These are phyloP conservation scores for Chenopodium formosanum DNA, from an alignment of 148 eudicot genomes.

Conservation along the genomic window DNA sequence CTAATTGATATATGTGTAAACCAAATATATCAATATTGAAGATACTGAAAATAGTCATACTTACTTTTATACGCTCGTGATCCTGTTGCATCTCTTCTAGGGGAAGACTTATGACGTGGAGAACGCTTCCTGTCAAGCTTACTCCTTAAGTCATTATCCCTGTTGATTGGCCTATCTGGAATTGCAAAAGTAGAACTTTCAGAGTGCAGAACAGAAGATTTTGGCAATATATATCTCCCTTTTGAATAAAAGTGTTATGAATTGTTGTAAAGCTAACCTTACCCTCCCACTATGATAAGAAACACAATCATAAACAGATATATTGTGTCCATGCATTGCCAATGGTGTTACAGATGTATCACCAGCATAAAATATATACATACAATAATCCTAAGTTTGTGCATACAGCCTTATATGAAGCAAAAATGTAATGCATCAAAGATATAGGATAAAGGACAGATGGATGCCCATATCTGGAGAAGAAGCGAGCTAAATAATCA, in stretches of 20 bases:
- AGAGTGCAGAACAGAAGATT: conserved; percentile 7
- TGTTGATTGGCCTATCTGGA: conserved; percentile 61
- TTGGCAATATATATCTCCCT: neutral
- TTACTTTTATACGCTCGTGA: conserved; percentile 52
- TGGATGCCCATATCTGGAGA: conserved; percentile 51
- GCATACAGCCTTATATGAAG: conserved; percentile 41
- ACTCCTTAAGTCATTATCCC: conserved; percentile 63
- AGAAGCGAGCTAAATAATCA: conserved; percentile 31
- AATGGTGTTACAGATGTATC: conserved; percentile 38
- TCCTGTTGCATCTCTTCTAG: conserved; percentile 51
- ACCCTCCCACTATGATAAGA: conserved; percentile 59
- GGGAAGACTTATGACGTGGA: conserved; percentile 56
- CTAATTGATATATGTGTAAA: neutral
- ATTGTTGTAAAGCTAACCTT: conserved; percentile 49
- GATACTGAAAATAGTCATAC: conserved; percentile 21
- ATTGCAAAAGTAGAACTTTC: conserved; percentile 23
- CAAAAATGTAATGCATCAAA: conserved; percentile 39
- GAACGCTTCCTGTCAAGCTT: conserved; percentile 77
- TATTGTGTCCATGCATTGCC: conserved; percentile 52
- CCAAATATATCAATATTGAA: neutral
- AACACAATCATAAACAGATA: conserved; percentile 57
- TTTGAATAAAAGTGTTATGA: conserved; percentile 19
- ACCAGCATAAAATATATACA: conserved; percentile 48
- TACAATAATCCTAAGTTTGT: conserved; percentile 48
- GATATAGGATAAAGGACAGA: conserved; percentile 39